These are phyloP conservation scores for Taphrina betulina DNA, from an alignment of 1,139 yeast species.

Conservation along the genomic window DNA sequence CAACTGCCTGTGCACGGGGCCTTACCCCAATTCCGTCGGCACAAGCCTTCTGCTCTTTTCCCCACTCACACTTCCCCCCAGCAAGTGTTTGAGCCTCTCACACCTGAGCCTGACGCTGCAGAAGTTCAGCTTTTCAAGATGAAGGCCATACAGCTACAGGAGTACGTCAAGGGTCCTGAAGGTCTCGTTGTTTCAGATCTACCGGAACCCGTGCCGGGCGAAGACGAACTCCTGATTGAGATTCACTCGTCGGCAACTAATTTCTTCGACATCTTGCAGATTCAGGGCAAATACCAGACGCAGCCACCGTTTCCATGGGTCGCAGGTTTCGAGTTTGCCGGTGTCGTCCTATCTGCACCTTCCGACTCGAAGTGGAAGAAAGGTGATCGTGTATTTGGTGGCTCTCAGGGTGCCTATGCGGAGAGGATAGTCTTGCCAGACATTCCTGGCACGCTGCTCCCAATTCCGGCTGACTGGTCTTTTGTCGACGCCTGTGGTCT, in stretches of 20 bases:
- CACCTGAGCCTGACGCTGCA: too few species aligned
- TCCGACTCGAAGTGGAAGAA: constrained; percentile 14
- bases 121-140: too few species aligned
- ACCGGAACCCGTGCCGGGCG: constrained; percentile 34
- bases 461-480: constrained; percentile 27
- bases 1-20: too few species aligned
- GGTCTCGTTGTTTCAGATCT: constrained; percentile 11
- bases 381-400: constrained; percentile 33
- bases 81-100: too few species aligned
- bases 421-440: constrained; percentile 24
- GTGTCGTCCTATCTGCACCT: constrained; percentile 27
- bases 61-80: too few species aligned
- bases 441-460: constrained; percentile 27
- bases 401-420: constrained; percentile 31
- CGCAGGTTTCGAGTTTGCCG: constrained; percentile 36
- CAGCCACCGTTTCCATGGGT: constrained; percentile 36
- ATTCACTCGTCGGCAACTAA: constrained; percentile 36
- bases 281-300: constrained; percentile 36
- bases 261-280: constrained; percentile 36
- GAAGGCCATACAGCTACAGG: constrained; percentile 32
- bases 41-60: too few species aligned
- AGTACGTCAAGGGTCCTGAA: constrained; percentile 30
- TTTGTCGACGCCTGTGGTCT: constrained; percentile 32
- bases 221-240: constrained; percentile 33
- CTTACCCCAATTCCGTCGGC: too few species aligned